These are phyloP conservation scores for Gossypium gossypioides DNA, from an alignment of 441 rosid species.

Conservation along the genomic window DNA sequence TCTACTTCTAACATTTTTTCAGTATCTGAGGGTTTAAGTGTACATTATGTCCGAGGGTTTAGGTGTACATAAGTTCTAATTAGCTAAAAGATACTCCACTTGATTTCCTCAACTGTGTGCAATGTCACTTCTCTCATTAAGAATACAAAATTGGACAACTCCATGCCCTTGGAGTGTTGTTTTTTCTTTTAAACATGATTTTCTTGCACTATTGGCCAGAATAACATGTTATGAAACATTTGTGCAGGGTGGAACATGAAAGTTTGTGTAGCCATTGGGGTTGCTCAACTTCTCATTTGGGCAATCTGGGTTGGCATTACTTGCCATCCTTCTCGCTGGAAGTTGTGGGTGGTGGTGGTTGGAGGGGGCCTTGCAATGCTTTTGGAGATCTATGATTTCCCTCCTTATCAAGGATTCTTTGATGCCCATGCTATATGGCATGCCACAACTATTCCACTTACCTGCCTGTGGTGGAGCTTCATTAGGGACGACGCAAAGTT, in stretches of 20 bases:
- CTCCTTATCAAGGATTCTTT: conserved; percentile 56
- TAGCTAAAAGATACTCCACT: neutral
- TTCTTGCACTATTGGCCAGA: neutral
- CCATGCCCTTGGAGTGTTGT: no score
- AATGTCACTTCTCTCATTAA: no score
- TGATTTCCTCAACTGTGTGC: neutral
- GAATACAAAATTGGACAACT: no score
- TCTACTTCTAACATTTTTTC: neutral
- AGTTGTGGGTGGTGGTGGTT: conserved; percentile 68
- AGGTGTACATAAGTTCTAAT: neutral
- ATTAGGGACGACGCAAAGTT: conserved; percentile 67
- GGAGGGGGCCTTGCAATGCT: conserved; percentile 85
- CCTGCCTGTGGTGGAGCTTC: conserved; percentile 93
- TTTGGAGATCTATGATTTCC: conserved; percentile 78
- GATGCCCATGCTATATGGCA: conserved; percentile 93
- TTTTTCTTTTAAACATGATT: neutral
- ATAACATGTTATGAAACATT: conserved; percentile 2
- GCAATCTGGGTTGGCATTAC: conserved; percentile 72
- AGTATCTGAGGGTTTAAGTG: neutral
- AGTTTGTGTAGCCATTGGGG: conserved; percentile 71
- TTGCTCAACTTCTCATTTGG: conserved; percentile 76
- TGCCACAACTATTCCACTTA: conserved; percentile 63
- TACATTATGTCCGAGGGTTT: no score
- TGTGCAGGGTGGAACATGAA: conserved; percentile 85
- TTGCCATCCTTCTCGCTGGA: conserved; percentile 71